Evolutionary conservation across 1,284 basidiomycete genomes (phyloP).

Genomic region (Sporisorium scitamineum): DNA sequence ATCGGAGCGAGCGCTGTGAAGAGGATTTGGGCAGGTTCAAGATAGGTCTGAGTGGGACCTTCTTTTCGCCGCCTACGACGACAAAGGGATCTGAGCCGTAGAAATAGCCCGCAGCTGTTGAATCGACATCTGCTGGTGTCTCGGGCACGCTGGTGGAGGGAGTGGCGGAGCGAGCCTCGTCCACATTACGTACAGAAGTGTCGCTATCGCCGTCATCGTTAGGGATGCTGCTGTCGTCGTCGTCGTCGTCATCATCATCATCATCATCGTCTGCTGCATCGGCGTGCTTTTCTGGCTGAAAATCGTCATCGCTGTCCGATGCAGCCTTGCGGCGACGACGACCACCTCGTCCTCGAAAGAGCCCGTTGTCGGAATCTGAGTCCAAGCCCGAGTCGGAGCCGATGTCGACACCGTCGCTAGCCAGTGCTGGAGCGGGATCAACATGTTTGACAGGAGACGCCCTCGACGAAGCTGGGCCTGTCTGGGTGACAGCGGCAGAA

Average conservation of each 20-base stretch:
- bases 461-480: not conserved
- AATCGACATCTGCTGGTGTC: constrained; percentile 32
- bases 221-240: not conserved
- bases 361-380: constrained; percentile 18
- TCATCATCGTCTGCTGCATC: constrained; percentile 17
- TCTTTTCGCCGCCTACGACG: constrained; percentile 13
- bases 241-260: constrained; percentile 19
- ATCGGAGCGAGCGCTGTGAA: constrained; percentile 32
- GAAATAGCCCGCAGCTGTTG: constrained; percentile 17
- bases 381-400: constrained; percentile 15
- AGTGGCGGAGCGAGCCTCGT: constrained; percentile 8
- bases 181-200: not conserved
- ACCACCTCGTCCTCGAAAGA: constrained; percentile 19
- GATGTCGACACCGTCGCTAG: constrained; percentile 6
- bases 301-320: constrained; percentile 32
- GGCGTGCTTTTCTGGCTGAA: constrained; percentile 25
- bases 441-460: constrained; percentile 10
- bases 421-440: not conserved
- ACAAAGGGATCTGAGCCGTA: constrained; percentile 40
- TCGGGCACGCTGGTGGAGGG: constrained; percentile 31
- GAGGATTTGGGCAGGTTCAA: constrained; percentile 21
- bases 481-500: not conserved
- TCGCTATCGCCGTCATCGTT: constrained; percentile 12
- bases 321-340: constrained; percentile 12
- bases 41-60: constrained; percentile 13